Conservation (phyloP, 345 rosid species). For the Brassica nigra region DNA sequence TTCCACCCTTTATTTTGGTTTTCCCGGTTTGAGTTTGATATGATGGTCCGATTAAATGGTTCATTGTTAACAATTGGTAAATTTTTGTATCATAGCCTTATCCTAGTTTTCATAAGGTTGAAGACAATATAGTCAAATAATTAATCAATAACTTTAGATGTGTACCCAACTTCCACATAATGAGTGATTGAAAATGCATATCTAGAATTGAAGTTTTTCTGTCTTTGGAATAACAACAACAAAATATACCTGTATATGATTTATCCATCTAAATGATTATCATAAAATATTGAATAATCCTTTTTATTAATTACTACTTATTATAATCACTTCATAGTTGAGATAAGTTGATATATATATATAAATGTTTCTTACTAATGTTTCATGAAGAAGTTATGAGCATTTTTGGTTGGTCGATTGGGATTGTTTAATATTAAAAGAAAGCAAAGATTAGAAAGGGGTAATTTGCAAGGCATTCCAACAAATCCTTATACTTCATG, state of each 20-base stretch:
- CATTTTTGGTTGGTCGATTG: constrained; percentile 33
- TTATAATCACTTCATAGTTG: background rate
- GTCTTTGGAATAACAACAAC: background rate
- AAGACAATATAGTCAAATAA: constrained; percentile 8
- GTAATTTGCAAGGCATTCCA: constrained; percentile 93
- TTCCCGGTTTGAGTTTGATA: background rate
- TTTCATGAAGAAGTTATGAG: background rate
- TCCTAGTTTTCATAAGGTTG: constrained; percentile 8
- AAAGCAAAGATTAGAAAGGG: constrained; percentile 43
- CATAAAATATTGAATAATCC: background rate
- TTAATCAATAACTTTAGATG: constrained; percentile 1
- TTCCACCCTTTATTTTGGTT: background rate
- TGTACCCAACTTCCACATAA: constrained; percentile 9
- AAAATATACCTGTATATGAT: background rate
- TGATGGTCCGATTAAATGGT: background rate
- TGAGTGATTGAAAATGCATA: background rate
- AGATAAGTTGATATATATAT: background rate
- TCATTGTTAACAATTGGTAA: background rate
- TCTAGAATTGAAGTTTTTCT: background rate
- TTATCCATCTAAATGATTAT: background rate
- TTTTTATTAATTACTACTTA: background rate
- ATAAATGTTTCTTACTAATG: background rate
- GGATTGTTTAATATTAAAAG: constrained; percentile 9
- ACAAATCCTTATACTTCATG: constrained; percentile 69
- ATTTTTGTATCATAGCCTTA: background rate